Percentiles rank a stretch among this genome's conserved stretches.
Conservation (phyloP, 176 grass and related monocot genomes). For the Aegilops tauschii region DNA sequence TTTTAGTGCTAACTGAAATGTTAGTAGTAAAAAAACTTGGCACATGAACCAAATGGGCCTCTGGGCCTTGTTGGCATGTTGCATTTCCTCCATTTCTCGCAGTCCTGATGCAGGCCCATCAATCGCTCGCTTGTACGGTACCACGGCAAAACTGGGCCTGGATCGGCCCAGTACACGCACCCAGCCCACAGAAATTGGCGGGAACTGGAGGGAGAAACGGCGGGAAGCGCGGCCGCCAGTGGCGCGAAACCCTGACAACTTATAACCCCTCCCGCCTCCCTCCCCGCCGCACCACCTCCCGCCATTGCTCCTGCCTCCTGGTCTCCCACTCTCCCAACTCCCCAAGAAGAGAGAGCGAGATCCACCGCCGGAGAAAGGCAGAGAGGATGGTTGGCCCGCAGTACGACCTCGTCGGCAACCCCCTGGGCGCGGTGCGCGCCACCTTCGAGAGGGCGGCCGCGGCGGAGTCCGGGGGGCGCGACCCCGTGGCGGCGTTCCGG, state of each 20-base stretch:
- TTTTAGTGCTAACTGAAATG: too few relatives aligned
- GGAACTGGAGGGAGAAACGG: slow-evolving; percentile 38
- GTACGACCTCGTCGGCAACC: slow-evolving; percentile 85
- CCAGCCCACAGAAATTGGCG: slow-evolving; percentile 24
- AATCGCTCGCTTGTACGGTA: too few relatives aligned
- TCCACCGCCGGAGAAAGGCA: not conserved
- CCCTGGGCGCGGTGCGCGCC: slow-evolving; percentile 74
- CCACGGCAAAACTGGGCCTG: not conserved
- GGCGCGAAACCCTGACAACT: slow-evolving; percentile 39
- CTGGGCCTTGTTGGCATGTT: not conserved
- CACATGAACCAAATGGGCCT: not conserved
- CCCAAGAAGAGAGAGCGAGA: not conserved
- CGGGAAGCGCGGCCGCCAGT: slow-evolving; percentile 40
- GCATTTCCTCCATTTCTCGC: not conserved
- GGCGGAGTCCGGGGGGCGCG: slow-evolving; percentile 31
- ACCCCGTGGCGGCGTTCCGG: slow-evolving; percentile 67
- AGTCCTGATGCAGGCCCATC: not conserved
- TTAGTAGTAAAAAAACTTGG: not conserved
- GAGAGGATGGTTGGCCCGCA: slow-evolving; percentile 64
- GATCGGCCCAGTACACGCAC: not conserved
- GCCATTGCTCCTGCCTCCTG: not conserved
- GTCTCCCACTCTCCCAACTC: not conserved
- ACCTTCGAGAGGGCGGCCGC: slow-evolving; percentile 73
- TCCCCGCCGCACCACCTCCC: not conserved
- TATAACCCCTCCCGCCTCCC: not conserved